phyloP scores from a whole-genome alignment of 768 basidiomycete genomes.

The Pulveroboletus sp. region DNA sequence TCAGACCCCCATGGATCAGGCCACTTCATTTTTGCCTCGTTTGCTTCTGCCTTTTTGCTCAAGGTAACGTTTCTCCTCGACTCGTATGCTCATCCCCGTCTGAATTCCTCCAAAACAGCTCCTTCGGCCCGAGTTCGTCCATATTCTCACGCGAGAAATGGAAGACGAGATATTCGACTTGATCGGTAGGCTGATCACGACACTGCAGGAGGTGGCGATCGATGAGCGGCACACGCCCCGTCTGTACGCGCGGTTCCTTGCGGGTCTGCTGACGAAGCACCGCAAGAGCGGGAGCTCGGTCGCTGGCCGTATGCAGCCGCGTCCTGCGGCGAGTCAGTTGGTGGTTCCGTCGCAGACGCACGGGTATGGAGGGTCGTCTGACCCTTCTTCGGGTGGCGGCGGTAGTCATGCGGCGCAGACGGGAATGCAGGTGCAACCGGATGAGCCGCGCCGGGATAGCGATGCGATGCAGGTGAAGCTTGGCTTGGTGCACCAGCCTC shows the following conservation, averaged over 20 bases:
- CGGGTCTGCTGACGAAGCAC: conserved; percentile 63
- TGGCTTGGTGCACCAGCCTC: conserved; percentile 13
- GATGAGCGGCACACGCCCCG: conserved; percentile 80
- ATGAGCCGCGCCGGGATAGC: conserved; percentile 15
- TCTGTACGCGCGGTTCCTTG: conserved; percentile 75
- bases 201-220: conserved; percentile 68
- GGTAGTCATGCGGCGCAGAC: conserved; percentile 14
- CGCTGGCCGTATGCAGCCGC: conserved; percentile 48
- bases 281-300: conserved; percentile 59
- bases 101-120: conserved; percentile 37
- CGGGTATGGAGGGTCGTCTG: conserved; percentile 24
- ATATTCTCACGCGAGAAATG: conserved; percentile 50
- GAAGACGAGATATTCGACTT: conserved; percentile 68
- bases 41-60: conserved; percentile 78
- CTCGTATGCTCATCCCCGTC: neutral
- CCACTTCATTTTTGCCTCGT: conserved; percentile 74
- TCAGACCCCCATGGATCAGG: conserved; percentile 33
- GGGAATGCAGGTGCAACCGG: conserved; percentile 9
- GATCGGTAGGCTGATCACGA: conserved; percentile 69
- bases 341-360: conserved; percentile 10
- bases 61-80: conserved; percentile 44
- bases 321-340: conserved; percentile 41
- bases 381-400: conserved; percentile 24
- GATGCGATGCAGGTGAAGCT: conserved; percentile 32
- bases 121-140: conserved; percentile 69